phyloP scores from a whole-genome alignment of 331 rosid genomes.

The Malus hybrid region DNA sequence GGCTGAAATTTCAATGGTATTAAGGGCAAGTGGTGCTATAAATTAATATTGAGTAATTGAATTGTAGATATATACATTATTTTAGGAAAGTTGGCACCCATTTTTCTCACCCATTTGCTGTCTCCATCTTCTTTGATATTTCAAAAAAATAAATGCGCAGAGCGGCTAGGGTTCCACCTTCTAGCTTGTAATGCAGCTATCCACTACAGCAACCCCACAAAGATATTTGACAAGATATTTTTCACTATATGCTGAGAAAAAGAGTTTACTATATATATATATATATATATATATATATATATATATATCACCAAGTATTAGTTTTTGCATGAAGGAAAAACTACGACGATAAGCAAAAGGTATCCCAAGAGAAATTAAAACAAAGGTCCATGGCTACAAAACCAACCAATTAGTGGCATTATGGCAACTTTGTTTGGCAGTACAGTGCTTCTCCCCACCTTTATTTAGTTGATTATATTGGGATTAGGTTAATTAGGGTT shows the following conservation, averaged over 20 bases:
- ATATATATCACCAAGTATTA: not conserved
- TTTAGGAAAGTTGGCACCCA: not conserved
- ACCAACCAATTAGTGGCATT: too few species aligned
- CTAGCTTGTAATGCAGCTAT: not conserved
- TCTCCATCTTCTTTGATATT: not conserved
- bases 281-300: not conserved
- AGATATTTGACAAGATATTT: not conserved
- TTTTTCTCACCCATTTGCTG: not conserved
- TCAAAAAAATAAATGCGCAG: not conserved
- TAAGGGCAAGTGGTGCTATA: slow-evolving; percentile 4
- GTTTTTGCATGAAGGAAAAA: not conserved
- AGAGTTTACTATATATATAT: not conserved
- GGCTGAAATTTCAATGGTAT: slow-evolving; percentile 12
- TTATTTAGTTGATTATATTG: too few species aligned
- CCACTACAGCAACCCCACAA: not conserved
- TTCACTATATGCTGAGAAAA: not conserved
- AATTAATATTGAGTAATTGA: not conserved
- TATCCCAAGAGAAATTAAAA: not conserved
- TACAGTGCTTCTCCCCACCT: too few species aligned
- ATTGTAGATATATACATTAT: not conserved
- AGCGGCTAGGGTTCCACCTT: not conserved
- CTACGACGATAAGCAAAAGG: not conserved
- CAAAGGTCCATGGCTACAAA: not conserved
- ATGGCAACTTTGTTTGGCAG: too few species aligned
- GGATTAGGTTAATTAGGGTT: too few species aligned